A percentile compares a stretch with the other conserved stretches of the same genome.
phyloP scores from a whole-genome alignment of 306 rosid genomes.

The Oemleria cerasiformis region DNA sequence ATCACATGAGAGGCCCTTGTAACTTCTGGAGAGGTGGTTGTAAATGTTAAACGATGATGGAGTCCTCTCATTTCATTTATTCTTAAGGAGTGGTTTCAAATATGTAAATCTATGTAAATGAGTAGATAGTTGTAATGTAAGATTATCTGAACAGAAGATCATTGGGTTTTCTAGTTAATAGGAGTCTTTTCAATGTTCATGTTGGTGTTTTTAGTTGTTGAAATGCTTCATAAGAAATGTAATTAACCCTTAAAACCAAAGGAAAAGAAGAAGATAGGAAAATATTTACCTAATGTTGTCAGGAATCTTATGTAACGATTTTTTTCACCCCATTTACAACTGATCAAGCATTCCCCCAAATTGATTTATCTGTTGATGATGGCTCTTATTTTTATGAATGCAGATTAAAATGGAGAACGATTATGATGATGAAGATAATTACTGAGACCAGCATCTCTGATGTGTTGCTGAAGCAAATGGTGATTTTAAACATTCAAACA shows the following conservation, averaged over 20 bases:
- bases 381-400: conserved; percentile 11
- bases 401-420: conserved; percentile 39
- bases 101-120: not conserved
- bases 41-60: no score
- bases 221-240: not conserved
- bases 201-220: not conserved
- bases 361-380: not conserved
- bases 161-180: not conserved
- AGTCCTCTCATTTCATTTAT: not conserved
- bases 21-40: not conserved
- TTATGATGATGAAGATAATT: conserved; percentile 29
- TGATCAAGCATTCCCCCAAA: not conserved
- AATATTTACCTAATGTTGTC: not conserved
- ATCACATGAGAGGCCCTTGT: no score
- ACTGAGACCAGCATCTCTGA: conserved; percentile 26
- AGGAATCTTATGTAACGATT: not conserved
- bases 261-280: not conserved
- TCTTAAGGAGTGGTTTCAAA: not conserved
- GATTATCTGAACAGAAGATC: not conserved
- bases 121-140: not conserved
- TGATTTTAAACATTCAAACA: conserved; percentile 4
- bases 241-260: not conserved
- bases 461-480: conserved; percentile 18
- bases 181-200: not conserved
- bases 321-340: not conserved